phyloP scores from a whole-genome alignment of 164 flowering plant species.

The Stephania cephalantha region DNA sequence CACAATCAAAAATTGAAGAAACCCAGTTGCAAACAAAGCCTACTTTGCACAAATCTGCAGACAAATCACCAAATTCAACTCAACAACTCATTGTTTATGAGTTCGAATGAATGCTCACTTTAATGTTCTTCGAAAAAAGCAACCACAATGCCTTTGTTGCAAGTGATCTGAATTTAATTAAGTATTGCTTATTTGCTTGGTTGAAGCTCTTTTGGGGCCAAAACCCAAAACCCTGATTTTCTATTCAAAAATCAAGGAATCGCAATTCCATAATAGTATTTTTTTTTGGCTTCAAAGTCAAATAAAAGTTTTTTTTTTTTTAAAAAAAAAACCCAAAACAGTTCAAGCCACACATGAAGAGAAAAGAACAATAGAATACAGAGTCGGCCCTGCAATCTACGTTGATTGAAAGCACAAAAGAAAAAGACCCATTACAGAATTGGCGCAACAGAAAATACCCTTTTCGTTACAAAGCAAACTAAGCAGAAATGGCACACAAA shows the following conservation, averaged over 20 bases:
- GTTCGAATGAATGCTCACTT: neutral
- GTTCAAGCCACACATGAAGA: constrained; percentile 2
- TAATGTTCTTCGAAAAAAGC: neutral
- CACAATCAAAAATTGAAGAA: constrained; percentile 2
- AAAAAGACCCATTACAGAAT: too few relatives aligned
- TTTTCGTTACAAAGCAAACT: constrained; percentile 32
- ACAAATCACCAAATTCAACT: neutral
- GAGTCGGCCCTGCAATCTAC: too few relatives aligned
- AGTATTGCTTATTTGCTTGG: neutral
- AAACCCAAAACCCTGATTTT: neutral
- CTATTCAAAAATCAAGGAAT: neutral
- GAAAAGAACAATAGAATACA: too few relatives aligned
- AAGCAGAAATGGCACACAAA: constrained; percentile 22
- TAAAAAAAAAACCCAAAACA: constrained; percentile 5
- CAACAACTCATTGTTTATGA: neutral
- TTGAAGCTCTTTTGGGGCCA: neutral
- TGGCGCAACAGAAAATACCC: neutral
- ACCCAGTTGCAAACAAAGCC: constrained; percentile 3
- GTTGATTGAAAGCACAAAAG: too few relatives aligned
- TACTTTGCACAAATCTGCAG: neutral
- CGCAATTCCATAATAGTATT: constrained; percentile 11
- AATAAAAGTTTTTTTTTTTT: neutral
- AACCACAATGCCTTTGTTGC: neutral
- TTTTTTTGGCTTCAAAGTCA: neutral
- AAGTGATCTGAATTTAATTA: neutral